Evolutionary conservation across 2,329 filamentous ascomycete species (phyloP), one percentile per base, ranked within the genome.

Genomic region (Colletotrichum sp.): DNA sequence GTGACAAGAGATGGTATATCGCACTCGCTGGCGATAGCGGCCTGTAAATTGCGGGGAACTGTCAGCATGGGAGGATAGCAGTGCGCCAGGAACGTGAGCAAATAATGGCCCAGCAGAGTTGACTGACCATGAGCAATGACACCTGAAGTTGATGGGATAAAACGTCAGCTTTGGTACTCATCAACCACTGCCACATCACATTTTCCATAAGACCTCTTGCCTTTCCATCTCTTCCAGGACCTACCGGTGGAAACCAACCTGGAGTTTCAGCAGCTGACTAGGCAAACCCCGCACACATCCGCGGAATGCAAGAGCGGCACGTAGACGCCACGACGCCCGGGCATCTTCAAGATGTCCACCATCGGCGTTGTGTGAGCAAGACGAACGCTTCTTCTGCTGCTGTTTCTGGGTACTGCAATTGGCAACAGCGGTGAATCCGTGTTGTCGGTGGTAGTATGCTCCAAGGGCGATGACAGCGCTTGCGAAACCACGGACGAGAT

Each of bases 151-250:
- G 18, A 32, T n/a, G 3, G 44, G 4, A 12, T 10, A 44, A n/a
- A 18, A 44, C 5, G n/a, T 49, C n/a, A 49, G 44, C 44, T 13
- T 10, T 13, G n/a, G 6, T 7, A n/a, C 44, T 49, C n/a, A 49
- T 21, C n/a, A 21, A 13, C 10, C 0, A 7, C 5, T 3, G 3
- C 18, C 39, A n/a, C 5, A 0, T 44, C 4, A 44, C 9, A 1
- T 10, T 44, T 13, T 21, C n/a, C 18, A 49, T 3, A 7, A 6
- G 18, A 21, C 12, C 5, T 21, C 44, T 49, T 49, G 1, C 9
- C 44, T 49, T 21, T 21, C 5, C n/a, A 49, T 21, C 10, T 21
- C n/a, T 21, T 21, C 6, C 44, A 49, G 44, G n/a, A 49, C 18
- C 44, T 49, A 49, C 44, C 39, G 9, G 18, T 3, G 39, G 18